Evolutionary conservation across 192 early-diverging fungal genomes (phyloP).

Genomic region (Bifiguratus adelaidae): DNA sequence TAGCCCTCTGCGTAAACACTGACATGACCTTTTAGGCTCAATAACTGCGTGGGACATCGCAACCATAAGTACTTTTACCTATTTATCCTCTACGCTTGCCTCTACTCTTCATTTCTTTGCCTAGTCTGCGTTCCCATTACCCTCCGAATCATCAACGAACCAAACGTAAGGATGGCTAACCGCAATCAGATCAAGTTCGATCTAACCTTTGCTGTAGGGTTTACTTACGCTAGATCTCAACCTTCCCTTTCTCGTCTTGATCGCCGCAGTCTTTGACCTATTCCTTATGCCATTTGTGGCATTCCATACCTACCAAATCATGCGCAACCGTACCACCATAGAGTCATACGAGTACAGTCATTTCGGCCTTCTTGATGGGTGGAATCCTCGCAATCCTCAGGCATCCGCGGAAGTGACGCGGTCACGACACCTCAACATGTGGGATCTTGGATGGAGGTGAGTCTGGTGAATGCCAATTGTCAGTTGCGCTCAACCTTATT

Average conservation of each 20-base stretch:
- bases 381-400: background rate
- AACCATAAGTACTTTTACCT: constrained; percentile 37
- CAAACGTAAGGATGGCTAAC: constrained; percentile 3
- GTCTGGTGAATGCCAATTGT: background rate
- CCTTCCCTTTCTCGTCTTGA: constrained; percentile 18
- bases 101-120: constrained; percentile 22
- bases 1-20: too few relatives aligned
- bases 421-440: constrained; percentile 21
- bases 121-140: constrained; percentile 23
- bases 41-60: constrained; percentile 21
- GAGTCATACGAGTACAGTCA: constrained; percentile 29
- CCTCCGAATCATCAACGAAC: constrained; percentile 6
- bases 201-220: constrained; percentile 2
- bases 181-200: background rate
- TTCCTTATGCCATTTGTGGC: constrained; percentile 35
- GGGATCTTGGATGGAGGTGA: constrained; percentile 20
- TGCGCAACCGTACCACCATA: constrained; percentile 42
- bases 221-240: constrained; percentile 23
- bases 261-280: constrained; percentile 30
- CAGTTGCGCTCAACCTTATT: background rate
- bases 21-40: constrained; percentile 11
- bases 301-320: constrained; percentile 32
- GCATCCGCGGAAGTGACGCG: constrained; percentile 7
- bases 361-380: constrained; percentile 8
- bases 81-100: constrained; percentile 28